phyloP scores from a whole-genome alignment of 106 monocot genomes.

The Phalaenopsis equestris region DNA sequence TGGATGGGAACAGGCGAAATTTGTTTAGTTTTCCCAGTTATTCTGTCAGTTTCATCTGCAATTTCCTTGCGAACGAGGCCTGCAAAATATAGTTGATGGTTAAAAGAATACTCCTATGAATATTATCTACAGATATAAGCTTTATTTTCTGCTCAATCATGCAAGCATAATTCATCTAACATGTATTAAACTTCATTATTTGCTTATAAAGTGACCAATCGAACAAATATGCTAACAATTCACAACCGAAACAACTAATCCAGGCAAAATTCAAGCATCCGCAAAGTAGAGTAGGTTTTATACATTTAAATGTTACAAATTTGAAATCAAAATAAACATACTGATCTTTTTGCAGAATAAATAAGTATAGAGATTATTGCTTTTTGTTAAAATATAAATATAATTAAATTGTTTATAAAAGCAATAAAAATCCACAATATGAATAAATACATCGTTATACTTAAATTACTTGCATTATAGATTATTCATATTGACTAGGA shows the following conservation, averaged over 20 bases:
- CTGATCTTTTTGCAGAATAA: not conserved
- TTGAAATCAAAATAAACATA: too few species aligned
- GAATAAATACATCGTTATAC: not conserved
- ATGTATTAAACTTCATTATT: not conserved
- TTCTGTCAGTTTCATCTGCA: conserved; percentile 77
- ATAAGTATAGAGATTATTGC: not conserved
- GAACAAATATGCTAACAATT: too few species aligned
- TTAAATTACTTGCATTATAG: not conserved
- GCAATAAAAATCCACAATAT: not conserved
- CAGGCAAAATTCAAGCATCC: too few species aligned
- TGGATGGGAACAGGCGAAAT: conserved; percentile 91
- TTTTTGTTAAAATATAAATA: not conserved
- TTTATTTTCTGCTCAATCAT: not conserved
- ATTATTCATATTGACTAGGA: too few species aligned
- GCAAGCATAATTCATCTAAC: not conserved
- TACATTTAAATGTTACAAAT: too few species aligned
- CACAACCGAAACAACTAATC: too few species aligned
- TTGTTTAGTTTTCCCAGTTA: conserved; percentile 84
- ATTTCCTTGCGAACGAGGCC: conserved; percentile 85
- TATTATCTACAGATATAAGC: not conserved
- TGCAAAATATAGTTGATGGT: conserved; percentile 17
- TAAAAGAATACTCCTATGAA: not conserved
- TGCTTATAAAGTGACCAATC: not conserved
- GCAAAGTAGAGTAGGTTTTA: too few species aligned
- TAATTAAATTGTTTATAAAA: not conserved